Evolutionary conservation across 78 protist genomes (phyloP).

Genomic region (Dictyostelium firmibasis): DNA sequence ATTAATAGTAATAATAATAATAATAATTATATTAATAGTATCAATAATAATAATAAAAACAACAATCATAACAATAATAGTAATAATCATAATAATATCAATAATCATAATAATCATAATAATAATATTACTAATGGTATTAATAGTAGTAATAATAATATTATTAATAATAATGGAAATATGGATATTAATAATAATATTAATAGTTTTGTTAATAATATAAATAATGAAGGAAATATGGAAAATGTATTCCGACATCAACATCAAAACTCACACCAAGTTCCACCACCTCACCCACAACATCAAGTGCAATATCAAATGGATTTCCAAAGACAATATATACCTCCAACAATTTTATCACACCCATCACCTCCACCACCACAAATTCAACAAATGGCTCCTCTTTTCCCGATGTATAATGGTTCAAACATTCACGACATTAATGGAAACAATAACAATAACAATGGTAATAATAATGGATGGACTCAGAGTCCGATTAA

Average conservation of each 20-base stretch:
- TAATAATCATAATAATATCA: neutral
- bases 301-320: slow-evolving; percentile 6
- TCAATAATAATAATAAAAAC: neutral
- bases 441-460: neutral
- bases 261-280: neutral
- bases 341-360: neutral
- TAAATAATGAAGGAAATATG: neutral
- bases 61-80: neutral
- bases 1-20: neutral
- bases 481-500: neutral
- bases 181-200: neutral
- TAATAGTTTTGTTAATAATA: neutral
- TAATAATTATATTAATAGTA: neutral
- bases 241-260: neutral
- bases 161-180: neutral
- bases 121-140: neutral
- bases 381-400: neutral
- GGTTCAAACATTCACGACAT: neutral
- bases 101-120: neutral
- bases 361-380: neutral
- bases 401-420: neutral
- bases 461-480: neutral
- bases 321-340: neutral
- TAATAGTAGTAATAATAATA: neutral
- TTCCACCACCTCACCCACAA: neutral